These are phyloP conservation scores for Trypanosoma scelopori DNA, from an alignment of 208 protist species.

Conservation along the genomic window DNA sequence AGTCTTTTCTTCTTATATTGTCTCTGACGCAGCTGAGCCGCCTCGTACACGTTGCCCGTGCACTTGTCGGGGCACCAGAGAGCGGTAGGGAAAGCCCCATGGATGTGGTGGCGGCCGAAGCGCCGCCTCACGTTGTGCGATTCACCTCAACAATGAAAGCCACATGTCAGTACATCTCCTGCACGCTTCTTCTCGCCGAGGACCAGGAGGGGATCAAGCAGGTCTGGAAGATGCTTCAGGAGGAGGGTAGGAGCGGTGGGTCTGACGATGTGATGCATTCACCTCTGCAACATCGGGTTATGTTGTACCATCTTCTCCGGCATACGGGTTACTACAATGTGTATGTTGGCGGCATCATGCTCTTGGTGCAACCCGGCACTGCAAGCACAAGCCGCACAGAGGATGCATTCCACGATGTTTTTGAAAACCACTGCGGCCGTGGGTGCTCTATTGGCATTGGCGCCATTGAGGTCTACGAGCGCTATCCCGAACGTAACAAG, in stretches of 20 bases:
- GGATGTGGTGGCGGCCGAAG: background rate
- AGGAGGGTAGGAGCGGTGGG: background rate
- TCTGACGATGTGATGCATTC: background rate
- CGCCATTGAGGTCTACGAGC: slow-evolving; percentile 28
- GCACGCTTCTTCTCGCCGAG: slow-evolving; percentile 18
- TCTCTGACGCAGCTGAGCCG: slow-evolving; percentile 25
- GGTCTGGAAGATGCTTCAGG: slow-evolving; percentile 20
- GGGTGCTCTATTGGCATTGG: slow-evolving; percentile 28
- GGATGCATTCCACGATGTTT: slow-evolving; percentile 35
- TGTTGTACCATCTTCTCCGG: slow-evolving; percentile 14
- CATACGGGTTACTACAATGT: slow-evolving; percentile 27
- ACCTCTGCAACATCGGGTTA: slow-evolving; percentile 12
- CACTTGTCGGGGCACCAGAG: slow-evolving; percentile 21
- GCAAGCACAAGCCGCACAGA: slow-evolving; percentile 23
- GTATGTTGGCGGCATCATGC: slow-evolving; percentile 23
- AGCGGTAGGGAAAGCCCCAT: background rate
- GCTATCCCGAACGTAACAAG: background rate
- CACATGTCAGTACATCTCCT: slow-evolving; percentile 29
- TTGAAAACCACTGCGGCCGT: slow-evolving; percentile 28
- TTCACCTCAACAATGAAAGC: slow-evolving; percentile 22
- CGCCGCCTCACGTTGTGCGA: slow-evolving; percentile 3
- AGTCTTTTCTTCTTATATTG: slow-evolving; percentile 23
- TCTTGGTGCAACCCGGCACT: slow-evolving; percentile 22
- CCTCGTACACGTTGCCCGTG: slow-evolving; percentile 22
- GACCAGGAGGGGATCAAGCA: slow-evolving; percentile 18